Base-by-base conservation (phyloP, 164 flowering plant species). In the Chimonanthus praecox region DNA sequence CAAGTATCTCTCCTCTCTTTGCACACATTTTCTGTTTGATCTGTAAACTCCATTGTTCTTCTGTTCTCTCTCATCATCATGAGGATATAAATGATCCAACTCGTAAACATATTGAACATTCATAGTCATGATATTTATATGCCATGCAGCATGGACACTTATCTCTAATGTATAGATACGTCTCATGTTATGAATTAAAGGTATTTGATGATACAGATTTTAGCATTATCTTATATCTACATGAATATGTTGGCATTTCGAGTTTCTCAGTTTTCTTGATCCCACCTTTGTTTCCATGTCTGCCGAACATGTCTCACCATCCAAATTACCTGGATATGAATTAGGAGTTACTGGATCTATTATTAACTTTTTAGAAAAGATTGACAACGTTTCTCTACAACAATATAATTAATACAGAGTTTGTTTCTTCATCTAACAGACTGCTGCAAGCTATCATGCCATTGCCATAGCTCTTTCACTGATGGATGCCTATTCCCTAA, bases 371-470 rank as follows among this genome's bases (percentile, higher is more conserved):
- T 33, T 63, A 8, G 44, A 63, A 10, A 5, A 63, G 7, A 63
- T 33, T 9, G 10, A 63, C 44, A 33, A 63, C 21, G 46, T 11
- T 3, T 2, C 15, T 18, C 1, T 44, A n/a, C 5, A 66, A 46
- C 69, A 44, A 46, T 44, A 15, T 15, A 66, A 15, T 45, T 66
- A 7, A 43, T 65, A 49, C 47, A 46, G 16, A 43, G 16, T 18
- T 18, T 61, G 20, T 13, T 47, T 69, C 51, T 69, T 71, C 33
- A 13, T 67, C 51, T 69, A 54, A 47, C 85, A 91, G 98, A 93
- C 98, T 77, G 97, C 94, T 80, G 94, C 98, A 33, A 91, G 98
- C 80, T 93, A 91, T 86, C 98, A 93, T 81, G 97, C 97, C 64
- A 93, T 93, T 78, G 98, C 97, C 62, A 93, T 93, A 73, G 98